These are phyloP conservation scores for Acer negundo DNA, from an alignment of 345 rosid genomes.

Conservation along the genomic window DNA sequence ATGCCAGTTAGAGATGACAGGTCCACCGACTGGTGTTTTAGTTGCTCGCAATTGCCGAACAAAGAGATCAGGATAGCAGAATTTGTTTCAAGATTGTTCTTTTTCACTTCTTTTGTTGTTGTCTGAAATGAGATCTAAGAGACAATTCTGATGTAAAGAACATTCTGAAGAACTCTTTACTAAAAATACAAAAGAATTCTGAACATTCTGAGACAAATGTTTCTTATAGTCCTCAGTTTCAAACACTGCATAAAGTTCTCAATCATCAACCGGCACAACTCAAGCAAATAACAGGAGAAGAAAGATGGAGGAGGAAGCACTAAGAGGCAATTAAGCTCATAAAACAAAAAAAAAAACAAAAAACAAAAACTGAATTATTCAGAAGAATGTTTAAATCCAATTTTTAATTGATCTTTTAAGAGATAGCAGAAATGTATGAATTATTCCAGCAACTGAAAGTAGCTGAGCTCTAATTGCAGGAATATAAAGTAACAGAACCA, in stretches of 20 bases:
- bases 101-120: constrained; percentile 6
- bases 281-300: background rate
- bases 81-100: background rate
- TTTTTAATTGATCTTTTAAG: background rate
- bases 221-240: background rate
- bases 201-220: background rate
- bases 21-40: constrained; percentile 80
- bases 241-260: background rate
- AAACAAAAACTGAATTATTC: background rate
- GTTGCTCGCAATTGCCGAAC: constrained; percentile 62
- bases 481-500: background rate
- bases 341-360: background rate
- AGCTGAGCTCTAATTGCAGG: background rate
- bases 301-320: background rate
- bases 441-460: background rate
- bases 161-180: constrained; percentile 5
- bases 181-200: background rate
- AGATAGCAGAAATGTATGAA: background rate
- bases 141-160: constrained; percentile 18
- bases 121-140: constrained; percentile 21
- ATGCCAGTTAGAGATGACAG: constrained; percentile 64
- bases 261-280: background rate
- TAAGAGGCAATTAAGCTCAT: background rate
- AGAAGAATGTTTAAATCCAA: background rate
- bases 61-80: constrained; percentile 43